phyloP scores from a whole-genome alignment of 331 rosid genomes.

The Quercus lobata region DNA sequence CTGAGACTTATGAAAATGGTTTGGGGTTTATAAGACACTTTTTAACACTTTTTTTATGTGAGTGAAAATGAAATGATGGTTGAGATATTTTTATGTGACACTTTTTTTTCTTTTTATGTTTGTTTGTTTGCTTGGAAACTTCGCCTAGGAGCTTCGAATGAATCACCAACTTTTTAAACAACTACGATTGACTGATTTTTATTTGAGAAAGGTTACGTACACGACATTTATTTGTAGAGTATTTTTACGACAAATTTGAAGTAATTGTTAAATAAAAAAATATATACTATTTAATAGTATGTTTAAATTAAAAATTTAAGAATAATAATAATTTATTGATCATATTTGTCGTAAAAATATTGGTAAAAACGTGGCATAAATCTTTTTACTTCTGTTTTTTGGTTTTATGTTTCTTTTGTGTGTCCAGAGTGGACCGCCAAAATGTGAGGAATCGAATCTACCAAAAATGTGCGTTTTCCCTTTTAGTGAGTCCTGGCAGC shows the following conservation, averaged over 20 bases:
- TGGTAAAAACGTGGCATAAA: rapidly evolving
- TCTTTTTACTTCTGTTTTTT: too few relatives aligned
- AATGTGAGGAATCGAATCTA: too few relatives aligned
- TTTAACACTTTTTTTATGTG: too few relatives aligned
- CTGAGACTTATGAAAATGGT: too few relatives aligned
- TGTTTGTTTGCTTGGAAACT: constrained; percentile 17
- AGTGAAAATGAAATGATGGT: not conserved
- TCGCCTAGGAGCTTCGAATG: constrained; percentile 28
- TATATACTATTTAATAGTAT: too few relatives aligned
- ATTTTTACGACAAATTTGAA: too few relatives aligned
- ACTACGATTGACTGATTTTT: not conserved
- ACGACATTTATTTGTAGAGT: not conserved
- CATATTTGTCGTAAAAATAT: rapidly evolving
- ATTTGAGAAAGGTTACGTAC: not conserved
- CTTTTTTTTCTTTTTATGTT: not conserved
- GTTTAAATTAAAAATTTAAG: too few relatives aligned
- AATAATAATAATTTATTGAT: too few relatives aligned
- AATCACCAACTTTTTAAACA: not conserved
- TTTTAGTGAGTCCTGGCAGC: not conserved
- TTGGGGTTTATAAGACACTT: too few relatives aligned
- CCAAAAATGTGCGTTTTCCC: not conserved
- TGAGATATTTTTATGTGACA: not conserved
- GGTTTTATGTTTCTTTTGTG: too few relatives aligned
- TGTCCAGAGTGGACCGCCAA: too few relatives aligned
- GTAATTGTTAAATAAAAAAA: too few relatives aligned